Percentiles rank a stretch among this genome's conserved stretches.
phyloP scores from a whole-genome alignment of 345 rosid genomes.

The Kernera saxatilis region DNA sequence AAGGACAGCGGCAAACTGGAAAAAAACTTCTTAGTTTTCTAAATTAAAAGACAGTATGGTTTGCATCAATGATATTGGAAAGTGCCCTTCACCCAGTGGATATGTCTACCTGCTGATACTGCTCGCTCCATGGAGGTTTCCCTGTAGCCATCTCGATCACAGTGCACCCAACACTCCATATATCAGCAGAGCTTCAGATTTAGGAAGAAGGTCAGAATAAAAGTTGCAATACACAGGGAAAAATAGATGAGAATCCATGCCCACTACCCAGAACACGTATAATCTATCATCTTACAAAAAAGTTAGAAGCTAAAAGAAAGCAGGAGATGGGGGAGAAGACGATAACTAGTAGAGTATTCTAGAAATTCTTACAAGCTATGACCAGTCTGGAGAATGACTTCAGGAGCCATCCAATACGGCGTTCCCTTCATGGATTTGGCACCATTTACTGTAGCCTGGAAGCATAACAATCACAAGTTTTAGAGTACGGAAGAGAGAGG shows the following conservation, averaged over 20 bases:
- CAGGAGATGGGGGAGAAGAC: neutral
- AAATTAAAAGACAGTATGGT: neutral
- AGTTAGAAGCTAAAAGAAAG: neutral
- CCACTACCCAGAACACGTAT: neutral
- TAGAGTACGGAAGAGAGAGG: conserved; percentile 4
- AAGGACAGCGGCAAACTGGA: conserved; percentile 94
- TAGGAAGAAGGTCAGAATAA: conserved; percentile 18
- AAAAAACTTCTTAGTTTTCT: conserved; percentile 19
- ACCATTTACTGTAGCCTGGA: conserved; percentile 74
- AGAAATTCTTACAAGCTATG: conserved; percentile 72
- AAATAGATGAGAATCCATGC: neutral
- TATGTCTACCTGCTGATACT: conserved; percentile 73
- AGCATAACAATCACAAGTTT: conserved; percentile 9
- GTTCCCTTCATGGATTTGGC: conserved; percentile 96
- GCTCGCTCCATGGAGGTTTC: conserved; percentile 97
- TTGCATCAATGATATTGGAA: neutral
- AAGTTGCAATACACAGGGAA: neutral
- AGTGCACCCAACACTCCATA: conserved; percentile 97
- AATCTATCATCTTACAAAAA: conserved; percentile 3
- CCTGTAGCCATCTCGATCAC: conserved; percentile 99
- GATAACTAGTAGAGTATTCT: neutral
- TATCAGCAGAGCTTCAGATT: conserved; percentile 77
- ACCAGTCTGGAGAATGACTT: conserved; percentile 90
- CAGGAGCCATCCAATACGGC: conserved; percentile 98
- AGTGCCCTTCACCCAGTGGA: conserved; percentile 15